These are phyloP conservation scores for Pelargonium australe DNA, from an alignment of 441 rosid genomes.

Conservation along the genomic window DNA sequence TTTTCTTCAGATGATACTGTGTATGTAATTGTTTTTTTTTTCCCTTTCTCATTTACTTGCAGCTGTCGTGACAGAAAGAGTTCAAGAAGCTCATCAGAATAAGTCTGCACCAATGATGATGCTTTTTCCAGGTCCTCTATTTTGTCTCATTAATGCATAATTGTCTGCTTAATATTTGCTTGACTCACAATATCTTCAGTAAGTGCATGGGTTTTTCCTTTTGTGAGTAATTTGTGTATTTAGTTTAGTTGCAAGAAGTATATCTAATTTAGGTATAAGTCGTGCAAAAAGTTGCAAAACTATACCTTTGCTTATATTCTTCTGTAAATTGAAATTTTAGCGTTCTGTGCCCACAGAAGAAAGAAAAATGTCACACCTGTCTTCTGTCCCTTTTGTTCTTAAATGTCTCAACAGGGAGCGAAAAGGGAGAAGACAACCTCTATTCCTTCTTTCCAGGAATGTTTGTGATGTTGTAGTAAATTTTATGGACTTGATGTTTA, in stretches of 20 bases:
- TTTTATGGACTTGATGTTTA: neutral
- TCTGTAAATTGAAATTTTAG: neutral
- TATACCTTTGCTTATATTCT: too few relatives aligned
- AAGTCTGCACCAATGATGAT: conserved; percentile 69
- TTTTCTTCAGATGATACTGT: too few relatives aligned
- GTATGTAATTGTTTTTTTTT: too few relatives aligned
- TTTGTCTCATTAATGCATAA: neutral
- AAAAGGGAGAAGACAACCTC: neutral
- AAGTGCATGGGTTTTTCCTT: too few relatives aligned
- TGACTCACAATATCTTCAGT: neutral
- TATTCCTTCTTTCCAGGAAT: neutral
- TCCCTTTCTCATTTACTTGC: conserved; percentile 20
- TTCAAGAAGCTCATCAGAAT: conserved; percentile 66
- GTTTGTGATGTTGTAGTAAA: neutral
- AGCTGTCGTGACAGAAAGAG: conserved; percentile 87
- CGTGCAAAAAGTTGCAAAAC: too few relatives aligned
- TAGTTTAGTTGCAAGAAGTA: neutral
- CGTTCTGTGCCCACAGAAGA: neutral
- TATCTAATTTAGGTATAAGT: too few relatives aligned
- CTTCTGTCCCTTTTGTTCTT: neutral
- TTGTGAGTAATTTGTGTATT: too few relatives aligned
- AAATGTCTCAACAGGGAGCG: neutral
- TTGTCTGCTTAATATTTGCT: neutral
- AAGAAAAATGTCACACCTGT: neutral
- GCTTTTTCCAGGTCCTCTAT: conserved; percentile 80